phyloP scores from a whole-genome alignment of 139 green algal genomes.

The Chlorella sp. region DNA sequence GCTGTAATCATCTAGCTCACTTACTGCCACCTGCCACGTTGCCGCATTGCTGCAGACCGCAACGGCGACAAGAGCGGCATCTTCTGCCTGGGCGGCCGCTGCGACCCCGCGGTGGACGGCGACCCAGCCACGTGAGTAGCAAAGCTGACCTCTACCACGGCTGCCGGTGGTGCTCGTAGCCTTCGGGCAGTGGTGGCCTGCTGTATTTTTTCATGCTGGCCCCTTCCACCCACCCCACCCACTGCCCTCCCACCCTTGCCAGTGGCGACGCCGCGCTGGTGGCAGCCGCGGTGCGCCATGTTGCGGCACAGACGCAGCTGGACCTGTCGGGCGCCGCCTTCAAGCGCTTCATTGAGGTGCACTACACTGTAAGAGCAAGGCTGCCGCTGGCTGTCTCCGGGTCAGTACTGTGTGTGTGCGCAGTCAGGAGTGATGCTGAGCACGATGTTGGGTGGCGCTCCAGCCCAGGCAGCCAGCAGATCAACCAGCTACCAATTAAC shows the following conservation, averaged over 20 bases:
- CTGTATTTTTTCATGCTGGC: no score
- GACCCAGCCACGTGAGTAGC: constrained; percentile 45
- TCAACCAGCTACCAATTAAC: no score
- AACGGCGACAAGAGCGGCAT: constrained; percentile 60
- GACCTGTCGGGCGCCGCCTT: constrained; percentile 67
- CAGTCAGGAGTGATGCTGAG: no score
- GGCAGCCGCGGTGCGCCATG: constrained; percentile 58
- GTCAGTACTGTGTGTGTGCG: no score
- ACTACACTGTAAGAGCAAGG: constrained; percentile 55
- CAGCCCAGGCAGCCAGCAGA: no score
- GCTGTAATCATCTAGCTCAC: no score
- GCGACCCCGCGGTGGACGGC: constrained; percentile 71
- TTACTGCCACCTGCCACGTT: no score
- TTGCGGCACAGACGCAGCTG: constrained; percentile 56
- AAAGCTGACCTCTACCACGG: no score
- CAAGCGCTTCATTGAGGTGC: constrained; percentile 72
- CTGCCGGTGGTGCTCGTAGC: no score
- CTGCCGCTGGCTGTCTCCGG: background rate
- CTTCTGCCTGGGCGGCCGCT: constrained; percentile 67
- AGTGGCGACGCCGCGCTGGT: constrained; percentile 63
- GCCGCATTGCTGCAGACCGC: constrained; percentile 27
- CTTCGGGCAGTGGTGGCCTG: no score
- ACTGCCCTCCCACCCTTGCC: background rate
- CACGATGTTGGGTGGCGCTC: no score
- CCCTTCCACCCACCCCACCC: background rate